Conservation (phyloP, 805 yeast species). For the Yarrowia osloensis region DNA sequence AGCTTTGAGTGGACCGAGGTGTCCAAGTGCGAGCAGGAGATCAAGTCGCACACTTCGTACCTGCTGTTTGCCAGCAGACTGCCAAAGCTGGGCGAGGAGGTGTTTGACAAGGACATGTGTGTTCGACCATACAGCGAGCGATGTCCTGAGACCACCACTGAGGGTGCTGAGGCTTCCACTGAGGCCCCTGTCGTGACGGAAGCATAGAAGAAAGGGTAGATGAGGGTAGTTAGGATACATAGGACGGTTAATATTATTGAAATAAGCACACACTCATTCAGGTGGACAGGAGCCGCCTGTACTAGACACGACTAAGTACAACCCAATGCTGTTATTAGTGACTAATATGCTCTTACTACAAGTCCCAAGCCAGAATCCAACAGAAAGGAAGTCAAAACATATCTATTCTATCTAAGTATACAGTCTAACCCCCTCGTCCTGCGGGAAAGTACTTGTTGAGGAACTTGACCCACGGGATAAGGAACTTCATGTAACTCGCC, state of each 20-base stretch:
- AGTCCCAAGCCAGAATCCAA: too few species aligned
- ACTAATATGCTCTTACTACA: too few species aligned
- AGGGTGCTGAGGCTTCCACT: neutral
- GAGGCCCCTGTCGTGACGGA: neutral
- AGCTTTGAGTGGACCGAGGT: constrained; percentile 79
- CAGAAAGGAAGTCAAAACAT: too few species aligned
- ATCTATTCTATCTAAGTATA: neutral
- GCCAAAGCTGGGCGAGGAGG: constrained; percentile 14
- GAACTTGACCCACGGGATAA: constrained; percentile 21
- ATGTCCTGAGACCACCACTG: neutral
- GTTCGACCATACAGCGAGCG: constrained; percentile 9
- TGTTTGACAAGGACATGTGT: constrained; percentile 24
- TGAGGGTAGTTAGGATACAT: neutral
- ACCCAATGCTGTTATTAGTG: too few species aligned
- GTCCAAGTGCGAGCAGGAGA: constrained; percentile 79
- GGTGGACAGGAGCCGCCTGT: too few species aligned
- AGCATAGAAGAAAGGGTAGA: neutral
- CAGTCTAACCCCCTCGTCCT: neutral
- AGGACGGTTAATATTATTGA: constrained; percentile 1
- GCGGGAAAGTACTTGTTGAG: neutral
- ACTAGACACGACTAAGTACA: too few species aligned
- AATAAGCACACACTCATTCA: neutral
- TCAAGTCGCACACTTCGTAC: constrained; percentile 92
- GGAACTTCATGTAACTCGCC: constrained; percentile 13
- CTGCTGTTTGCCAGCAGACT: constrained; percentile 72